Base-by-base conservation (phyloP, 108 stramenopile species). In the Nitzschia sp. region DNA sequence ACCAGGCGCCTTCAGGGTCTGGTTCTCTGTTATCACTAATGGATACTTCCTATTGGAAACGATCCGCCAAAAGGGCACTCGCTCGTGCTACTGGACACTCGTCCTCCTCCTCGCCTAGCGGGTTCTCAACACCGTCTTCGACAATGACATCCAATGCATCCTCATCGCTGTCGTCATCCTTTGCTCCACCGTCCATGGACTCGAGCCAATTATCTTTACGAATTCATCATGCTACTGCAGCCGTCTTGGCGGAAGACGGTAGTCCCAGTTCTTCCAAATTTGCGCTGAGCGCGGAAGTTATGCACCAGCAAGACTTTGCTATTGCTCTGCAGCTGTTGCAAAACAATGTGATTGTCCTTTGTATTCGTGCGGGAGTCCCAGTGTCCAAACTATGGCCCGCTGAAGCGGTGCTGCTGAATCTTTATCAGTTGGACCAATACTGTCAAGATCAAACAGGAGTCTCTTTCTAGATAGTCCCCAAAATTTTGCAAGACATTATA, bases 251-350 rank as follows among this genome's bases (percentile, higher is more conserved):
- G 27, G 87, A 91, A 74, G 76, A 62, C 46, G n/a, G 76, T 2
- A 50, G 56, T 30, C 65, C 48, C 29, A 44, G 29, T 50, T 34
- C 62, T 19, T 75, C 73, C 45, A 50, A 53, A 31, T 69, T 69
- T 53, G 68, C 73, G 0, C 26, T 76, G 45, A 73, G 67, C 8
- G 31, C 53, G n/a, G 35, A 30, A 26, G 17, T 22, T 1, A 36
- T 66, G 13, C 50, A 78, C 16, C 75, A 84, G 26, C 87, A 93
- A 63, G 75, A 86, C 27, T 93, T 93, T 74, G 76, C 83, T 58
- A 88, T 86, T 66, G 88, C 86, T 27, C 72, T 89, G 54, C 92
- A 93, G 57, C 63, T 93, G 30, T 61, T 93, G 25, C 92, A 93
- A 77, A 90, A 93, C 73, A 78, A 93, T 72, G 77, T 90, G 28